Conservation (phyloP, 1,284 basidiomycete genomes). For the Pholiota adiposa region DNA sequence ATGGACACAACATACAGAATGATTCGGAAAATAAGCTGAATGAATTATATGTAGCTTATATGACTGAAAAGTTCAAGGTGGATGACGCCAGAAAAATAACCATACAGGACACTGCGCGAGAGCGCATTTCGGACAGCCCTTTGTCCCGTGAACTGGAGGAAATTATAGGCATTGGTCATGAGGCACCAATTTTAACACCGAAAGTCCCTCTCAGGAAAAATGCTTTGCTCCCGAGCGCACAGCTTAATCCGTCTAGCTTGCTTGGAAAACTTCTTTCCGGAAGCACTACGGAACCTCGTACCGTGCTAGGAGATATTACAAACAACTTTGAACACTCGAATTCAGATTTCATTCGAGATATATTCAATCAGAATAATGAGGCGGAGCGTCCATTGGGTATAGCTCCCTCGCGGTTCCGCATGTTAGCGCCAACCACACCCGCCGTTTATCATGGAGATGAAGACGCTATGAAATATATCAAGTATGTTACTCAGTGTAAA, state of each 20-base stretch:
- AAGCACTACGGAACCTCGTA: neutral
- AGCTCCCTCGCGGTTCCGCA: neutral
- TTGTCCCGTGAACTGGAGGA: slow-evolving; percentile 10
- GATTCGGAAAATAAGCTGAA: neutral
- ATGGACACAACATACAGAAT: neutral
- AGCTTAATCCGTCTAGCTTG: slow-evolving; percentile 9
- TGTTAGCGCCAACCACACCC: slow-evolving; percentile 8
- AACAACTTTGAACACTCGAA: neutral
- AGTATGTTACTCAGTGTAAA: slow-evolving; percentile 18
- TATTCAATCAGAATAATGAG: neutral
- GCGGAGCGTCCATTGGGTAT: neutral
- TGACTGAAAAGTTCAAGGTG: neutral
- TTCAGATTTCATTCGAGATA: neutral
- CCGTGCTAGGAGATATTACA: neutral
- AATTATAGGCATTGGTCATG: slow-evolving; percentile 4
- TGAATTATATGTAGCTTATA: neutral
- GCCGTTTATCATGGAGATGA: slow-evolving; percentile 15
- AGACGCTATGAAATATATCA: slow-evolving; percentile 17
- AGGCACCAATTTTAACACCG: neutral
- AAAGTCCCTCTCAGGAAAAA: neutral
- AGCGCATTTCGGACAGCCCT: slow-evolving; percentile 4
- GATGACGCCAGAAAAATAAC: neutral
- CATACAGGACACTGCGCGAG: neutral
- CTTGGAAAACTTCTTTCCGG: slow-evolving; percentile 6
- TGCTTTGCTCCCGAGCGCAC: neutral